Conservation (phyloP, 805 yeast species). For the Schizosaccharomyces pombe region DNA sequence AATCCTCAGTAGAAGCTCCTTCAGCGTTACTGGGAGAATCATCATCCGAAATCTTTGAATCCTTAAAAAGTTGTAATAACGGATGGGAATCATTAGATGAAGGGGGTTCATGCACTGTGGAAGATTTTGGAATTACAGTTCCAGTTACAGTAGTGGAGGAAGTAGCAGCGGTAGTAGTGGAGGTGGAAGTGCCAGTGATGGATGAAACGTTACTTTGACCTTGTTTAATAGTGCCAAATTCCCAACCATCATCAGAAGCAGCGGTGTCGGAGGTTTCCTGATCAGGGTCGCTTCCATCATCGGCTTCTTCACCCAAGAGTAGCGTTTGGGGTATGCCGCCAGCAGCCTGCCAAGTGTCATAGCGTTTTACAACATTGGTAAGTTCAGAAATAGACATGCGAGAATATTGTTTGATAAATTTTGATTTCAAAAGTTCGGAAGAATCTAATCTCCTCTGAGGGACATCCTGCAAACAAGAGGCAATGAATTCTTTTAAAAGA, state of each 20-base stretch:
- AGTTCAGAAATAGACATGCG: conserved; percentile 34
- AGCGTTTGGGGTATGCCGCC: conserved; percentile 27
- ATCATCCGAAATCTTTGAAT: not conserved
- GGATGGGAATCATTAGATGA: not conserved
- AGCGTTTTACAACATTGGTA: conserved; percentile 44
- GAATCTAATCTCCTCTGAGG: conserved; percentile 76
- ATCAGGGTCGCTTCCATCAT: not conserved
- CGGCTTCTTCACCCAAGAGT: conserved; percentile 11
- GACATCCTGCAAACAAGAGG: conserved; percentile 78
- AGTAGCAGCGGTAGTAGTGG: too few species aligned
- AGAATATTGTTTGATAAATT: conserved; percentile 42
- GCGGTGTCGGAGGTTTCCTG: not conserved
- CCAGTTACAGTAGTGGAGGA: not conserved
- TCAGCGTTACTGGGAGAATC: not conserved
- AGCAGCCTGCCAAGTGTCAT: conserved; percentile 31
- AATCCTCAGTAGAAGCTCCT: not conserved
- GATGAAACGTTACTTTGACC: too few species aligned
- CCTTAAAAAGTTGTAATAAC: not conserved
- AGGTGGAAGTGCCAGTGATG: too few species aligned
- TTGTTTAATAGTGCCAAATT: conserved; percentile 3
- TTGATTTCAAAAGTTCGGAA: conserved; percentile 55
- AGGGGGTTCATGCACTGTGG: not conserved
- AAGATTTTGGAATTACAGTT: not conserved
- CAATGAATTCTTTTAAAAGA: conserved; percentile 62
- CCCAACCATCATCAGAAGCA: conserved; percentile 2